phyloP scores from a whole-genome alignment of 2,329 filamentous ascomycete species.

The Triangularia setosa region DNA sequence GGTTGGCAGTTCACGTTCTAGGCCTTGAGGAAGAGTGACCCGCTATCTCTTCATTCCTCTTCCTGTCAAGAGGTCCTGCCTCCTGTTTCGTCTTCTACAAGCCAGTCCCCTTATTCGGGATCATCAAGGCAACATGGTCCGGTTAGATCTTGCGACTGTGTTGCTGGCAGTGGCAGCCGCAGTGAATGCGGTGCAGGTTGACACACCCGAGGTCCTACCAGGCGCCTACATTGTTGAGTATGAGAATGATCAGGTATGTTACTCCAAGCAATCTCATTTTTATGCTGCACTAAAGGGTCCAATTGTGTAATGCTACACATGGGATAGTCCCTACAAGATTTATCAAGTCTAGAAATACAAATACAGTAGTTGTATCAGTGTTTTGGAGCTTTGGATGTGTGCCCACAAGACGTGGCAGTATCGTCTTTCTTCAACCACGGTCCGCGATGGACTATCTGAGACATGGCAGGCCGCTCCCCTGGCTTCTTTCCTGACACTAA shows the following conservation, averaged over 20 bases:
- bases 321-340: not conserved
- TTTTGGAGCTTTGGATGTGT: not conserved
- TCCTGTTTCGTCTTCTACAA: not conserved
- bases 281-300: not conserved
- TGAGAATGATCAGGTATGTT: constrained; percentile 44
- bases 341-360: not conserved
- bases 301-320: not conserved
- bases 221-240: constrained; percentile 54
- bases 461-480: not conserved
- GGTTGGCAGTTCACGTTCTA: constrained; percentile 2
- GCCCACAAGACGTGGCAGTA: not conserved
- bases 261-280: not conserved
- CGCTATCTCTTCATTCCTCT: constrained; percentile 14
- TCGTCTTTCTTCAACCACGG: not conserved
- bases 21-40: constrained; percentile 2
- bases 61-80: constrained; percentile 2
- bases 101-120: not conserved
- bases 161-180: constrained; percentile 34
- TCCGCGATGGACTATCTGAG: constrained; percentile 5
- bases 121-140: constrained; percentile 33
- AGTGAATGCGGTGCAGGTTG: constrained; percentile 26
- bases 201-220: constrained; percentile 33
- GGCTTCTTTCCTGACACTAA: constrained; percentile 2
- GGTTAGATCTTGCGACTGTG: constrained; percentile 32
- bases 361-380: not conserved